Evolutionary conservation across 192 early-diverging fungal species (phyloP).

Genomic region (Backusella macrospora): DNA sequence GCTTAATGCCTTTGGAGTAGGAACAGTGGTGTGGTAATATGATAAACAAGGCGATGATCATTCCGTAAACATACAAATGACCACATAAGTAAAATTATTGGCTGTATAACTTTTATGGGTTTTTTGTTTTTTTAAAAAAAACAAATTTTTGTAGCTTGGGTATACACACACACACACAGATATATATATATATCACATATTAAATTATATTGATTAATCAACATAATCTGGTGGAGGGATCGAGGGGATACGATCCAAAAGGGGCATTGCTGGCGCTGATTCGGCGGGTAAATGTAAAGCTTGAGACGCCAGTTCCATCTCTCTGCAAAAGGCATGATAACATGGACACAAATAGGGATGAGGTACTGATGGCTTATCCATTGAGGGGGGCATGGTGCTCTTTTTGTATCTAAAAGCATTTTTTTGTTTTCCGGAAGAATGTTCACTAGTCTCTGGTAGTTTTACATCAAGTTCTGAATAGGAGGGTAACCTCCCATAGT

Average conservation of each 20-base stretch:
- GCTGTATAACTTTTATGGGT: not conserved
- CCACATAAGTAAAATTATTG: not conserved
- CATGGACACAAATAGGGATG: constrained; percentile 15
- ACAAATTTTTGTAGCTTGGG: not conserved
- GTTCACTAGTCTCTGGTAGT: not conserved
- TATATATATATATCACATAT: not conserved
- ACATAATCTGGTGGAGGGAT: constrained; percentile 32
- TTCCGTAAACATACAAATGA: not conserved
- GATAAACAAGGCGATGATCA: constrained; percentile 11
- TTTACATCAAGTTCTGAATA: constrained; percentile 28
- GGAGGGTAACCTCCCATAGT: constrained; percentile 36
- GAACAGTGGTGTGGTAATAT: not conserved
- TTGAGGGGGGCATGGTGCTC: not conserved
- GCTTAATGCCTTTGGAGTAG: not conserved
- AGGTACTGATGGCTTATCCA: not conserved
- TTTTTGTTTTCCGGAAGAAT: not conserved
- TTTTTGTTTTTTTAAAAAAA: not conserved
- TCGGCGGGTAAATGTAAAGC: constrained; percentile 2
- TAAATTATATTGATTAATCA: constrained; percentile 18
- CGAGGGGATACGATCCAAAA: constrained; percentile 26
- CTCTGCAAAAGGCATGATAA: constrained; percentile 17
- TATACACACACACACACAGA: not conserved
- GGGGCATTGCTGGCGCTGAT: not conserved
- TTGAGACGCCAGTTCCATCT: constrained; percentile 22
- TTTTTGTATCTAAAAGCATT: not conserved